Conservation (phyloP, 192 early-diverging fungal genomes). For the Mortierella claussenii region DNA sequence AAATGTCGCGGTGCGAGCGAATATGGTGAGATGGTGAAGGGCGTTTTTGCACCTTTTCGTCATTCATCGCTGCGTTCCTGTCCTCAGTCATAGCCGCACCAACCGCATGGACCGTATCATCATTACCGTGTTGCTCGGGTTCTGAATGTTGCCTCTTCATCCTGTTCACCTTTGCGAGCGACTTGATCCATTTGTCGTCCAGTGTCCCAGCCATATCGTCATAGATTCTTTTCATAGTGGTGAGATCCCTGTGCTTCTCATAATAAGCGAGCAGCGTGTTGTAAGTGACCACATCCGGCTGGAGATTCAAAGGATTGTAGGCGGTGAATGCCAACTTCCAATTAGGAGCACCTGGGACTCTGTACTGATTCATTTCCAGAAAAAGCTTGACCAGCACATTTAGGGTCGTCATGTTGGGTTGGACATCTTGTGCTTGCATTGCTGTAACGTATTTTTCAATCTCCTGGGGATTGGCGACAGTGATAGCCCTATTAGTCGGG, state of each 20-base stretch:
- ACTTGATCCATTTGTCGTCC: neutral
- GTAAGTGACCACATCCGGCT: conserved; percentile 37
- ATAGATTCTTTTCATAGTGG: conserved; percentile 34
- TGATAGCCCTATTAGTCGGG: conserved; percentile 1
- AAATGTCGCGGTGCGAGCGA: conserved; percentile 36
- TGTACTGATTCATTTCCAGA: conserved; percentile 42
- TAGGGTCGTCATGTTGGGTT: conserved; percentile 20
- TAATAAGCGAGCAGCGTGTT: conserved; percentile 45
- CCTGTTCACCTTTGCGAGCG: neutral
- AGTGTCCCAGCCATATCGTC: conserved; percentile 28
- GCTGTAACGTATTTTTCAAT: conserved; percentile 20
- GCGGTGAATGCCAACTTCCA: conserved; percentile 32
- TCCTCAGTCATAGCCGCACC: neutral
- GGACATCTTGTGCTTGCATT: conserved; percentile 20
- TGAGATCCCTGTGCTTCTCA: conserved; percentile 28
- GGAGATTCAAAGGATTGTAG: conserved; percentile 28
- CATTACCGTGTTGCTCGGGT: neutral
- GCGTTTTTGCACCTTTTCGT: neutral
- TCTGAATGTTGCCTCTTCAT: neutral
- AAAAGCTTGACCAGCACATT: conserved; percentile 39
- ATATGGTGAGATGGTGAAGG: neutral
- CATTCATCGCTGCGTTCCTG: neutral
- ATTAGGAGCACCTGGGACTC: conserved; percentile 17
- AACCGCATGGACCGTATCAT: neutral
- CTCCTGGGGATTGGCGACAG: conserved; percentile 25